A percentile compares a stretch with the other conserved stretches of the same genome.
Conservation (phyloP, 768 basidiomycete genomes). For the Podaxis mareebaensis region DNA sequence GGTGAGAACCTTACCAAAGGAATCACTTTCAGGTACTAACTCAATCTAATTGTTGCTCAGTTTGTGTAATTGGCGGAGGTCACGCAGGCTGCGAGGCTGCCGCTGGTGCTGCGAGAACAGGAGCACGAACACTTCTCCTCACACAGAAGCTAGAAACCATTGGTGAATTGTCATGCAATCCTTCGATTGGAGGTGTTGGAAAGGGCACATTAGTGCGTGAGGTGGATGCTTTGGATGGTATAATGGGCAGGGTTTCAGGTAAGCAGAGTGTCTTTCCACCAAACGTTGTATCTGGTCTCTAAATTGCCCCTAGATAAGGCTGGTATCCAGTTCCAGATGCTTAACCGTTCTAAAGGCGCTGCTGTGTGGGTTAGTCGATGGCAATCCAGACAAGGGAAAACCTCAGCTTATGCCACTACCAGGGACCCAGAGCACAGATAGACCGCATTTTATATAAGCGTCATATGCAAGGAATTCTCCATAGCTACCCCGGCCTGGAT, state of each 20-base stretch:
- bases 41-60: slow-evolving; percentile 30
- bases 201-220: slow-evolving; percentile 92
- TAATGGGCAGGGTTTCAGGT: slow-evolving; percentile 86
- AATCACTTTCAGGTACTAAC: not conserved
- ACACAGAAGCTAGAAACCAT: slow-evolving; percentile 83
- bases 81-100: slow-evolving; percentile 95
- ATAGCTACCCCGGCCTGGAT: slow-evolving; percentile 67
- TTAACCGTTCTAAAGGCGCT: slow-evolving; percentile 84
- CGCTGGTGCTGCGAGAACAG: slow-evolving; percentile 79
- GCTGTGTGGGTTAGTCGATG: slow-evolving; percentile 77
- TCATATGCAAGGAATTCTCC: slow-evolving; percentile 74
- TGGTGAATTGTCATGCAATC: slow-evolving; percentile 87
- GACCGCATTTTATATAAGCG: slow-evolving; percentile 82
- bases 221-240: slow-evolving; percentile 86
- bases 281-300: not conserved
- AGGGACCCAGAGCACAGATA: slow-evolving; percentile 91
- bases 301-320: slow-evolving; percentile 62
- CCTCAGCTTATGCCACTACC: slow-evolving; percentile 8
- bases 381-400: not conserved
- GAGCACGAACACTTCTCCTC: slow-evolving; percentile 77
- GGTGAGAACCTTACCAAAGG: slow-evolving; percentile 3
- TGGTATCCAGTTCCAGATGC: slow-evolving; percentile 84
- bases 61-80: slow-evolving; percentile 88
- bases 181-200: slow-evolving; percentile 88
- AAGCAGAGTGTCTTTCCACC: slow-evolving; percentile 21